Evolutionary conservation across 2,329 filamentous ascomycete genomes (phyloP).

Genomic region (Podosphaera fusca): DNA sequence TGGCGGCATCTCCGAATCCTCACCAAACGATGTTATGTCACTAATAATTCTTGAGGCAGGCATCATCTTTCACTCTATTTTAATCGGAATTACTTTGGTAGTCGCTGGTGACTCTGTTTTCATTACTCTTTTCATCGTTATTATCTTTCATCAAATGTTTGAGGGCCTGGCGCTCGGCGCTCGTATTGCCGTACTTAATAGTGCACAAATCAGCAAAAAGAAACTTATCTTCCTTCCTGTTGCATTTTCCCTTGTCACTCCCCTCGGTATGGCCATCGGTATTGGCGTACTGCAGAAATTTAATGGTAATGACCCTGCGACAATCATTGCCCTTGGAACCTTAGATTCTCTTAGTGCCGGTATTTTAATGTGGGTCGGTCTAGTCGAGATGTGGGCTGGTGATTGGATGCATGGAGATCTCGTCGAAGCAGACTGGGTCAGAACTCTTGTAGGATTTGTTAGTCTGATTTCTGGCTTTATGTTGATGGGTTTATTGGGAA

Average conservation of each 20-base stretch:
- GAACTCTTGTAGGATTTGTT: conserved; percentile 19
- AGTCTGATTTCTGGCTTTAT: conserved; percentile 20
- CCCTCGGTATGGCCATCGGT: conserved; percentile 64
- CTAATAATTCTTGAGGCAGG: conserved; percentile 65
- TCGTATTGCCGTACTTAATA: conserved; percentile 63
- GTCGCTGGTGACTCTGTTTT: conserved; percentile 31
- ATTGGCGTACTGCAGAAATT: conserved; percentile 49
- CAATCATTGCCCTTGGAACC: conserved; percentile 60
- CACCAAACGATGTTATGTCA: not conserved
- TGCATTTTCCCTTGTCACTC: conserved; percentile 58
- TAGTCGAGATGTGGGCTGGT: conserved; percentile 84
- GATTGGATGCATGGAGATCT: conserved; percentile 62
- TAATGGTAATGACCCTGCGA: conserved; percentile 33
- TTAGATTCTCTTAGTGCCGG: conserved; percentile 79
- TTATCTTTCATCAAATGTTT: conserved; percentile 81
- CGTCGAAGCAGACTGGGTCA: conserved; percentile 18
- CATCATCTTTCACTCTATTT: conserved; percentile 83
- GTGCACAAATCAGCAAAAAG: conserved; percentile 46
- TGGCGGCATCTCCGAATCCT: not conserved
- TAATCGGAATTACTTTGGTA: conserved; percentile 64
- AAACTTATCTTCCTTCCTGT: conserved; percentile 40
- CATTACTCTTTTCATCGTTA: conserved; percentile 35
- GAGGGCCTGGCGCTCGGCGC: conserved; percentile 83
- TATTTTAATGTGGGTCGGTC: conserved; percentile 77
- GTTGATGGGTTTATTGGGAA: conserved; percentile 26